Evolutionary conservation across 2,329 filamentous ascomycete genomes (phyloP).

Genomic region (Zymoseptoria ardabiliae): DNA sequence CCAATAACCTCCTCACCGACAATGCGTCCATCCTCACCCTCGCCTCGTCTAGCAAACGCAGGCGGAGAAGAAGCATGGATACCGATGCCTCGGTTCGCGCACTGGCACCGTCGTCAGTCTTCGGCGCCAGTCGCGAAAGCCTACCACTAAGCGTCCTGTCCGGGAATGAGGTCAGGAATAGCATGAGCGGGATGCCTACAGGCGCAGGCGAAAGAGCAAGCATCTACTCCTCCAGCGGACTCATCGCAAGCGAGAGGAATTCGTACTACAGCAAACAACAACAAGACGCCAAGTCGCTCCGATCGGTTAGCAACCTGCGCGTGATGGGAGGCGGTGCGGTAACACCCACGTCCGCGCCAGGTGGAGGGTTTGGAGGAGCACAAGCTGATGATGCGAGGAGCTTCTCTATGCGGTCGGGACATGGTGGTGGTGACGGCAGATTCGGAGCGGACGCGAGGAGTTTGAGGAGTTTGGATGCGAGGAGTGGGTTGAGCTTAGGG

Average conservation of each 20-base stretch:
- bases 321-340: not conserved
- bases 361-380: not conserved
- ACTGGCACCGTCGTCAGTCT: conserved; percentile 73
- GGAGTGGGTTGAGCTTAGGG: conserved; percentile 13
- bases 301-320: conserved; percentile 25
- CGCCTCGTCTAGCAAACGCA: conserved; percentile 73
- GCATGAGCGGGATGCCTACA: conserved; percentile 41
- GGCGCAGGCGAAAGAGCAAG: conserved; percentile 62
- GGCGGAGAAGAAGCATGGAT: conserved; percentile 66
- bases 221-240: conserved; percentile 51
- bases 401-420: not conserved
- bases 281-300: conserved; percentile 31
- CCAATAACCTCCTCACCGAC: conserved; percentile 74
- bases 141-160: conserved; percentile 72
- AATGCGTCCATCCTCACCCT: conserved; percentile 81
- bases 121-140: conserved; percentile 73
- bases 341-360: not conserved
- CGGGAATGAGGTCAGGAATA: conserved; percentile 54
- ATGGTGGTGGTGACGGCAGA: not conserved
- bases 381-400: not conserved
- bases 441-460: conserved; percentile 11
- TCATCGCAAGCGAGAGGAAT: conserved; percentile 65
- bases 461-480: conserved; percentile 11
- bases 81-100: conserved; percentile 80
- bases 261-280: conserved; percentile 60